Evolutionary conservation across 768 basidiomycete genomes (phyloP).

Genomic region (Mycena olivaceomarginata): DNA sequence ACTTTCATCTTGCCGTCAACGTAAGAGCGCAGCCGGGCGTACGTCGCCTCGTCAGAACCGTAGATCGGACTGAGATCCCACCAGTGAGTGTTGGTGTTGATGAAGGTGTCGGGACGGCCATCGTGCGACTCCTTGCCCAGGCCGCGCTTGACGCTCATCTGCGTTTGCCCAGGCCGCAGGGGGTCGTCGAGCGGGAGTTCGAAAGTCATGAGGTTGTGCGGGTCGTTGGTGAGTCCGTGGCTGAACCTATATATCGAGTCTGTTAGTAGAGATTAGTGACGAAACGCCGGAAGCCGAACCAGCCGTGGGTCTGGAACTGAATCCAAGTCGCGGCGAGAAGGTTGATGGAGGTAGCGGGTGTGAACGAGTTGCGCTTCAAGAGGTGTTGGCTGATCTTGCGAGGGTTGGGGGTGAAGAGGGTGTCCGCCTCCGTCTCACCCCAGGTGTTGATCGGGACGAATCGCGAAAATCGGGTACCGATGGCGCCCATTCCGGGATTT

Average conservation of each 20-base stretch:
- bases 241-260: slow-evolving; percentile 19
- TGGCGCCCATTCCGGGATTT: slow-evolving; percentile 28
- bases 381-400: slow-evolving; percentile 33
- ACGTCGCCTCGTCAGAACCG: slow-evolving; percentile 27
- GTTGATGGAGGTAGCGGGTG: slow-evolving; percentile 31
- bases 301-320: slow-evolving; percentile 35
- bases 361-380: slow-evolving; percentile 30
- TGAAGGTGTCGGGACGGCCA: slow-evolving; percentile 23
- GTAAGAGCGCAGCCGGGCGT: slow-evolving; percentile 20
- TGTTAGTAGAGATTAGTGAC: not conserved
- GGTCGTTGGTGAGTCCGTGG: slow-evolving; percentile 31
- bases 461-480: slow-evolving; percentile 22
- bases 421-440: slow-evolving; percentile 12
- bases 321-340: slow-evolving; percentile 22
- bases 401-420: slow-evolving; percentile 32
- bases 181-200: slow-evolving; percentile 17
- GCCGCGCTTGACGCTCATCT: slow-evolving; percentile 18
- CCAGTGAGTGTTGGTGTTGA: slow-evolving; percentile 32
- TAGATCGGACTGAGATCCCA: slow-evolving; percentile 38
- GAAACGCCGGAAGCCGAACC: not conserved
- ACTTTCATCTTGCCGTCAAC: slow-evolving; percentile 37
- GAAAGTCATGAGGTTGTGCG: slow-evolving; percentile 23
- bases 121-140: slow-evolving; percentile 4
- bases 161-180: slow-evolving; percentile 8
- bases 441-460: slow-evolving; percentile 35